Evolutionary conservation across 768 basidiomycete genomes (phyloP).

Genomic region (Atractiella rhizophila): DNA sequence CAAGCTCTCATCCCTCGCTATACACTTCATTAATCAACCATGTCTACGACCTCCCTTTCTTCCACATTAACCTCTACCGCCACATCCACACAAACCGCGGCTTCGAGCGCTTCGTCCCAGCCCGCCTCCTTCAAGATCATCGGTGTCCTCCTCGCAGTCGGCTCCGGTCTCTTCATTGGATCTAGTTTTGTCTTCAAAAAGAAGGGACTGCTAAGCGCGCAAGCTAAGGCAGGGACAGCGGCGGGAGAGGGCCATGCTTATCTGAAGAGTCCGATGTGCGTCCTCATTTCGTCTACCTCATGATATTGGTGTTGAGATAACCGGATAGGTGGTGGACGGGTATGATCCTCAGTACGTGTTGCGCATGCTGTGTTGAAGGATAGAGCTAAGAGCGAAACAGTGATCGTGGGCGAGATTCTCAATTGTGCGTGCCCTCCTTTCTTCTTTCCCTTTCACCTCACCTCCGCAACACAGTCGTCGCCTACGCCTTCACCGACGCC

Average conservation of each 20-base stretch:
- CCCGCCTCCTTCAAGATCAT: constrained; percentile 24
- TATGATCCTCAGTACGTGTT: constrained; percentile 40
- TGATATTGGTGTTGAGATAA: constrained; percentile 32
- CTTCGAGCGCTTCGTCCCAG: constrained; percentile 12
- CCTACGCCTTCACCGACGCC: constrained; percentile 16
- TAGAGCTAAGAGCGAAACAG: constrained; percentile 34
- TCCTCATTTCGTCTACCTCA: constrained; percentile 8
- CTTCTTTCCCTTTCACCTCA: constrained; percentile 37
- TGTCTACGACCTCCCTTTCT: neutral
- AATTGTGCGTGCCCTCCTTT: constrained; percentile 15
- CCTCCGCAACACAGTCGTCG: constrained; percentile 8
- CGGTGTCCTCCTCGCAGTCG: constrained; percentile 24
- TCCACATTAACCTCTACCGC: constrained; percentile 3
- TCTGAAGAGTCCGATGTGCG: constrained; percentile 55
- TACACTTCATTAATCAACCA: neutral
- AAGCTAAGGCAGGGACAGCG: constrained; percentile 17
- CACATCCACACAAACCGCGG: constrained; percentile 14
- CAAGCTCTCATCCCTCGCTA: too few relatives aligned
- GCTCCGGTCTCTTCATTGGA: constrained; percentile 70
- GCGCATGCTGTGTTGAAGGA: neutral
- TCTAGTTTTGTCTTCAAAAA: constrained; percentile 94
- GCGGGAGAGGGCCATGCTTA: constrained; percentile 80
- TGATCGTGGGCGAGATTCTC: constrained; percentile 45
- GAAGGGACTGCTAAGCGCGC: constrained; percentile 30
- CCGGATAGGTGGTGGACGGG: constrained; percentile 98